These are phyloP conservation scores for Epichloe gansuensis DNA, from an alignment of 2,329 filamentous ascomycete genomes.

Conservation along the genomic window DNA sequence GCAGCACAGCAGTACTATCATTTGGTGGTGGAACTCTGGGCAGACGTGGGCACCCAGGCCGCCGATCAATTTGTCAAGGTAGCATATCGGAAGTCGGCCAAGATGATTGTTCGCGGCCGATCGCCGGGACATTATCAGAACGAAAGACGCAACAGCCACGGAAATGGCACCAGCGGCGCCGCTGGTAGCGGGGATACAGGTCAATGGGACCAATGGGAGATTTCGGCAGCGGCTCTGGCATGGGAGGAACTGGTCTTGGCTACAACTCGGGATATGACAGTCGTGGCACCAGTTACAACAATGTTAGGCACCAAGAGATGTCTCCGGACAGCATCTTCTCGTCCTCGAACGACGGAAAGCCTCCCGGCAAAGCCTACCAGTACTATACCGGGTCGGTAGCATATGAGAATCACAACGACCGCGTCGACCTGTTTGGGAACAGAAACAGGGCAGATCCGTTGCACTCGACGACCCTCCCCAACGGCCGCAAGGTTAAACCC, in stretches of 20 bases:
- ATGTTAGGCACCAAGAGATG: constrained; percentile 36
- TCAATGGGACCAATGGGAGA: constrained; percentile 16
- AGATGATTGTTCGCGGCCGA: constrained; percentile 77
- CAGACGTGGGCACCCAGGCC: constrained; percentile 43
- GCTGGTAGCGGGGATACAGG: constrained; percentile 42
- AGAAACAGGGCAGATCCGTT: constrained; percentile 23
- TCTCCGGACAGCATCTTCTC: constrained; percentile 36
- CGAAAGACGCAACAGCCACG: constrained; percentile 53
- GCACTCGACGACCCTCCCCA: constrained; percentile 16
- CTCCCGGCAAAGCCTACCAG: constrained; percentile 38
- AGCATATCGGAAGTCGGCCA: constrained; percentile 60
- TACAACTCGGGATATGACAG: constrained; percentile 17
- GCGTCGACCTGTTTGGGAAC: constrained; percentile 38
- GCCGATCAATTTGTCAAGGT: constrained; percentile 54
- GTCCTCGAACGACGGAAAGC: constrained; percentile 38
- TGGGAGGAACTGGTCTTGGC: constrained; percentile 19
- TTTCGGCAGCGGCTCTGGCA: constrained; percentile 21
- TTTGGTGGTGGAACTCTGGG: constrained; percentile 75
- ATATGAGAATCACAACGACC: constrained; percentile 35
- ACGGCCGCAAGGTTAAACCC: constrained; percentile 32
- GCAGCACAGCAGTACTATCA: constrained; percentile 90
- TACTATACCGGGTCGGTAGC: constrained; percentile 41
- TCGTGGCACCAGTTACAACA: constrained; percentile 25
- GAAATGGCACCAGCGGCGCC: constrained; percentile 55
- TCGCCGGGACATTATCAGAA: constrained; percentile 73